These are phyloP conservation scores for Elsinoe fawcettii DNA, from an alignment of 2,329 filamentous ascomycete genomes.

Conservation along the genomic window DNA sequence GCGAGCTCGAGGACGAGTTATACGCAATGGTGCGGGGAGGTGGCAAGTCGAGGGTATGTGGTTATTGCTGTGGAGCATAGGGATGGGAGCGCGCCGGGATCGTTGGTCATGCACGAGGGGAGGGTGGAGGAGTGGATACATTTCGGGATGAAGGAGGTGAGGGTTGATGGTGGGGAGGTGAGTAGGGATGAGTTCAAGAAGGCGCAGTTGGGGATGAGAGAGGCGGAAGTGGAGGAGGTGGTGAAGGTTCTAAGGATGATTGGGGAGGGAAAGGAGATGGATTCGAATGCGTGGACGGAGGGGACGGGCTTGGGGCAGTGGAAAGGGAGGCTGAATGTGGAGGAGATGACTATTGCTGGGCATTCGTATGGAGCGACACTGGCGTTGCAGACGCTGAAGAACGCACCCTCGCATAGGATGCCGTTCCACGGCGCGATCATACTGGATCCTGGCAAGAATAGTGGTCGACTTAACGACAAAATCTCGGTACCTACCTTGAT, in stretches of 20 bases:
- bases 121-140: constrained; percentile 27
- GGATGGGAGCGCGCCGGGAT: constrained; percentile 40
- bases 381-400: constrained; percentile 53
- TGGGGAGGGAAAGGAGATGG: constrained; percentile 31
- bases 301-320: constrained; percentile 44
- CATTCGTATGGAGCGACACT: constrained; percentile 61
- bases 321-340: constrained; percentile 47
- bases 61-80: constrained; percentile 42
- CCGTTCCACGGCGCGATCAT: constrained; percentile 52
- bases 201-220: constrained; percentile 37
- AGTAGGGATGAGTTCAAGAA: constrained; percentile 28
- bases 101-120: constrained; percentile 32
- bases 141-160: constrained; percentile 32
- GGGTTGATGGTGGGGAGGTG: constrained; percentile 26
- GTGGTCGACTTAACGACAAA: constrained; percentile 53
- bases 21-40: constrained; percentile 39
- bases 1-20: constrained; percentile 40
- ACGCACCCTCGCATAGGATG: constrained; percentile 35
- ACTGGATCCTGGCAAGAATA: constrained; percentile 59
- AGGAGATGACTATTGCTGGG: constrained; percentile 50
- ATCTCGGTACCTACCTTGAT: constrained; percentile 53
- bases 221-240: constrained; percentile 41
- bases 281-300: constrained; percentile 43
- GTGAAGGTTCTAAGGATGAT: constrained; percentile 35
- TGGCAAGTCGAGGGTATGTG: constrained; percentile 39